These are phyloP conservation scores for Curvularia sp. DNA, from an alignment of 2,329 filamentous ascomycete species.

Conservation along the genomic window DNA sequence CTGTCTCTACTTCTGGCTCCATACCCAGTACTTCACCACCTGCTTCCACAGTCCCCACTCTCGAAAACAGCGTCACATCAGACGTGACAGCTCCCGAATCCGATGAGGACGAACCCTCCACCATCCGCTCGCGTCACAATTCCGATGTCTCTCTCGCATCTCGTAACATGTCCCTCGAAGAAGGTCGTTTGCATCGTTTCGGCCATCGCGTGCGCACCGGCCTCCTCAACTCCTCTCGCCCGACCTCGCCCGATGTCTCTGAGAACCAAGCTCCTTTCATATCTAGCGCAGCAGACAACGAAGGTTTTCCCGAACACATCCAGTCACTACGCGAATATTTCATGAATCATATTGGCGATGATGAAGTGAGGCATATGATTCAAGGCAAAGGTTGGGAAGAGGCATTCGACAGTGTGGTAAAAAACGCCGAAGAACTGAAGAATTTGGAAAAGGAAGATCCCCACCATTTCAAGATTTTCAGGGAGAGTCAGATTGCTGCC, in stretches of 20 bases:
- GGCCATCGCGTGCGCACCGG: slow-evolving; percentile 71
- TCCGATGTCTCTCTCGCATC: slow-evolving; percentile 73
- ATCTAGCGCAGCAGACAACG: slow-evolving; percentile 47
- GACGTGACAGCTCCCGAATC: slow-evolving; percentile 42
- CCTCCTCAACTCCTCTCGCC: slow-evolving; percentile 57
- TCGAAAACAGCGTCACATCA: slow-evolving; percentile 35
- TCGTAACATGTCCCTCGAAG: slow-evolving; percentile 70
- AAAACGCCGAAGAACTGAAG: slow-evolving; percentile 72
- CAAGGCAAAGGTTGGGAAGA: slow-evolving; percentile 66
- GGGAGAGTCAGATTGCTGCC: slow-evolving; percentile 49
- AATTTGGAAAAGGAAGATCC: slow-evolving; percentile 59
- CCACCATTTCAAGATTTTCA: slow-evolving; percentile 42
- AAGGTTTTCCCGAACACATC: slow-evolving; percentile 52
- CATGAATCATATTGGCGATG: slow-evolving; percentile 67
- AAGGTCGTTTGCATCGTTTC: slow-evolving; percentile 73
- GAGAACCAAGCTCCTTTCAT: slow-evolving; percentile 29
- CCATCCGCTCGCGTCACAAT: slow-evolving; percentile 64
- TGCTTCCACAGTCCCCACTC: slow-evolving; percentile 39
- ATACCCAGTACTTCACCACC: slow-evolving; percentile 42
- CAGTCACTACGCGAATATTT: slow-evolving; percentile 68
- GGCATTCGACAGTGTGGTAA: slow-evolving; percentile 68
- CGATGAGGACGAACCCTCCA: slow-evolving; percentile 54
- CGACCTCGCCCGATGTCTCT: slow-evolving; percentile 26
- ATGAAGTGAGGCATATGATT: slow-evolving; percentile 62
- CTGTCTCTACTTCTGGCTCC: slow-evolving; percentile 42